A percentile compares a stretch with the other conserved stretches of the same genome.
These are phyloP conservation scores for Marsdenia floribunda DNA, from an alignment of 257 asterid genomes.

Conservation along the genomic window DNA sequence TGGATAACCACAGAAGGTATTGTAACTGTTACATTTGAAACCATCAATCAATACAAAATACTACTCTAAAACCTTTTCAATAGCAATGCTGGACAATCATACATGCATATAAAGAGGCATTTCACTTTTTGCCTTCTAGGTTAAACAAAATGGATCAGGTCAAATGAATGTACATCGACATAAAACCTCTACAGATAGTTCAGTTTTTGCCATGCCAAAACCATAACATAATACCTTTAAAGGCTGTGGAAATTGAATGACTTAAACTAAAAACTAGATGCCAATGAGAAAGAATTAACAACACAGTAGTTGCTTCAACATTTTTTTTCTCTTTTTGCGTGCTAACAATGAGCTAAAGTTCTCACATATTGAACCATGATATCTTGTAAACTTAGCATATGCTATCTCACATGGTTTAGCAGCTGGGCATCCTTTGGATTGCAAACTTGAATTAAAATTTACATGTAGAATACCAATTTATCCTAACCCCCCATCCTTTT, in stretches of 20 bases:
- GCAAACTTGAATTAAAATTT: neutral
- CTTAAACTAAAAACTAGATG: neutral
- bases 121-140: neutral
- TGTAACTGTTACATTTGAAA: constrained; percentile 50
- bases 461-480: neutral
- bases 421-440: neutral
- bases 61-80: neutral
- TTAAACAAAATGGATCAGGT: neutral
- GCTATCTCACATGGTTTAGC: neutral
- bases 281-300: neutral
- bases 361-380: neutral
- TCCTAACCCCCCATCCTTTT: neutral
- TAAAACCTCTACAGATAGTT: neutral
- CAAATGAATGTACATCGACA: neutral
- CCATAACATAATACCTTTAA: neutral
- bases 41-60: constrained; percentile 11
- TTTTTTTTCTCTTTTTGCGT: neutral
- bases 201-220: neutral
- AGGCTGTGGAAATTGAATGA: neutral
- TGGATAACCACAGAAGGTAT: constrained; percentile 91
- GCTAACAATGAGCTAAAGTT: neutral
- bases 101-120: neutral
- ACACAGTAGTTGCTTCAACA: neutral
- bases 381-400: neutral
- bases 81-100: neutral